Evolutionary conservation across 495 filamentous ascomycete genomes (phyloP), one percentile per base, ranked within the genome.

Genomic region (Xylaria cubensis): DNA sequence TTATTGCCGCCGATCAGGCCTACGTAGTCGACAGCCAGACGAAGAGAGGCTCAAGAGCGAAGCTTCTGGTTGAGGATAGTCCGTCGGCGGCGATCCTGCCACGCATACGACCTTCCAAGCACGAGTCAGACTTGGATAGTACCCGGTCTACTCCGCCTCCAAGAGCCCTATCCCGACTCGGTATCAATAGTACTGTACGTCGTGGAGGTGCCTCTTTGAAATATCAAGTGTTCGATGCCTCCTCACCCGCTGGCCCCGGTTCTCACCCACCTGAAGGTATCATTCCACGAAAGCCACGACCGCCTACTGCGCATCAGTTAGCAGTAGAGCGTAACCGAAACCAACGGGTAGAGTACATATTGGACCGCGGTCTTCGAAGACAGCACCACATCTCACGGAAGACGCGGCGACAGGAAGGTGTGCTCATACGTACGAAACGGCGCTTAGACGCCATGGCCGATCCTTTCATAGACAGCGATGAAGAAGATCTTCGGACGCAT

Each of bases 251-350:
- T 42, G 77, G 74, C 21, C 75, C 74, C 6, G 80, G 81, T 64
- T 74, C 75, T 56, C 78, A 83, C 56, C 67, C 75, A 10, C 70
- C 82, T 19, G 85, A 85, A 58, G 81, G 83, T 29, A 80, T 86
- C 26, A 75, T 84, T 26, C 80, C 82, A 3, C 76, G 84, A 24
- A 87, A 84, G 71, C 89, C 92, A 4, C 89, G 96, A 7, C 95
- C 94, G 4, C 87, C 97, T 24, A 99, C 96, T 0, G 92, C 93
- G 12, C 96, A 99, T 80, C 96, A 99, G 76, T 85, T 97, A 39
- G 96, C 95, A 9, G 93, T 98, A 4, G 94, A 97, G 75, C 89
- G 91, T 59, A 97, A 97, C 78, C 88, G 97, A 10, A 92, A 90
- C 48, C 90, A 96, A 79, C 92, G 94, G 17, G 93, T 97, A 53